These are phyloP conservation scores for Clavaria fumosa DNA, from an alignment of 768 basidiomycete species.

Conservation along the genomic window DNA sequence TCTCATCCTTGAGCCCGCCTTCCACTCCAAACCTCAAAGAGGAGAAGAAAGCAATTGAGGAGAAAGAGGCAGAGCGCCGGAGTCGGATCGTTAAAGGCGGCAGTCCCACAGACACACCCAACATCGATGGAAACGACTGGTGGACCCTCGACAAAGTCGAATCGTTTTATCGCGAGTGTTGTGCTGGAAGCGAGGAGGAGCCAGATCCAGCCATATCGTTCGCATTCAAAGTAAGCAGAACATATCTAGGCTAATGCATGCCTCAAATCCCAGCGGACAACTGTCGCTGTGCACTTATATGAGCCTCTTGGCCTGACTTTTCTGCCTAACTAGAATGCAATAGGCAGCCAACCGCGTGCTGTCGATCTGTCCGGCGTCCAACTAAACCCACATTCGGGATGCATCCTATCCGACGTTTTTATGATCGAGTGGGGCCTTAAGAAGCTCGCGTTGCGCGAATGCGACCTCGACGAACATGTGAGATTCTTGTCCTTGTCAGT, in stretches of 20 bases:
- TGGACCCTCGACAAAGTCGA: constrained; percentile 81
- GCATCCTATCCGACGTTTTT: constrained; percentile 81
- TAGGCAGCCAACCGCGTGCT: constrained; percentile 42
- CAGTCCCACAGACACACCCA: constrained; percentile 23
- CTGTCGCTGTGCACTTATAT: constrained; percentile 11
- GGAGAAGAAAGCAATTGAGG: constrained; percentile 70
- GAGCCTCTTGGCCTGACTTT: not conserved
- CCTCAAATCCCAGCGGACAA: too few species aligned
- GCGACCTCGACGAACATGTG: constrained; percentile 75
- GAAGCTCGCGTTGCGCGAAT: constrained; percentile 74
- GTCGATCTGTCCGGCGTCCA: constrained; percentile 73
- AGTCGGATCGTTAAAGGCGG: constrained; percentile 43
- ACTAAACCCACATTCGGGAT: constrained; percentile 51
- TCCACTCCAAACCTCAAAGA: constrained; percentile 64
- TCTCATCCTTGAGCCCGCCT: constrained; percentile 72
- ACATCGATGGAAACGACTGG: constrained; percentile 39
- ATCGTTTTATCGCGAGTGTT: constrained; percentile 78
- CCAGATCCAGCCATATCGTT: constrained; percentile 49
- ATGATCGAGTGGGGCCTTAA: constrained; percentile 86
- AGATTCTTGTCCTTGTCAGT: constrained; percentile 13
- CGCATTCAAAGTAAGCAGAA: constrained; percentile 62
- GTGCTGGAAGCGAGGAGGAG: constrained; percentile 56
- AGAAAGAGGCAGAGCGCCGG: constrained; percentile 55
- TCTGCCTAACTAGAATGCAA: constrained; percentile 27
- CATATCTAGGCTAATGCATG: too few species aligned